Percentiles rank a stretch among this genome's conserved stretches.
phyloP scores from a whole-genome alignment of 441 rosid genomes.

The Iberis amara region DNA sequence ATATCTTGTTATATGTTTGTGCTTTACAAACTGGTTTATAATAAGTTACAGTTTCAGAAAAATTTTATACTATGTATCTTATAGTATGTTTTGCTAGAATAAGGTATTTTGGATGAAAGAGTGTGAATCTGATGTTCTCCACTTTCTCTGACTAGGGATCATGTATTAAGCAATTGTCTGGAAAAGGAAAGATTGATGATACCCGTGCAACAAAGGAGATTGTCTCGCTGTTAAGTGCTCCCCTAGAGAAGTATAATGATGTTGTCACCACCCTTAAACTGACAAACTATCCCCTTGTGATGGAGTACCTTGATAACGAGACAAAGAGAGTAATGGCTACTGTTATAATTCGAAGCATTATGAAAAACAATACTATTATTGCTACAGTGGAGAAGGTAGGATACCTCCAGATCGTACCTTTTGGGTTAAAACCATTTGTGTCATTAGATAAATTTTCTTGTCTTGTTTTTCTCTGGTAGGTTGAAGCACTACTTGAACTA shows the following conservation, averaged over 20 bases:
- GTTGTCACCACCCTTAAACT: slow-evolving; percentile 83
- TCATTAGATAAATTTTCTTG: too few species aligned
- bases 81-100: too few species aligned
- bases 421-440: too few species aligned
- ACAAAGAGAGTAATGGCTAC: slow-evolving; percentile 86
- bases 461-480: slow-evolving; percentile 36
- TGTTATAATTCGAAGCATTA: slow-evolving; percentile 77
- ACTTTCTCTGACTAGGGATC: slow-evolving; percentile 50
- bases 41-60: too few species aligned
- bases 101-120: too few species aligned
- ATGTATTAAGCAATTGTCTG: slow-evolving; percentile 74
- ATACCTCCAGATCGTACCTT: too few species aligned
- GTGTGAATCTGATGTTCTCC: background rate
- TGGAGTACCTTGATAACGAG: slow-evolving; percentile 83
- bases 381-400: slow-evolving; percentile 66
- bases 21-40: too few species aligned
- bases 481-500: slow-evolving; percentile 79
- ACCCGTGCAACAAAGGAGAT: slow-evolving; percentile 82
- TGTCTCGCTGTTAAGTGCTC: slow-evolving; percentile 87
- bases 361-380: slow-evolving; percentile 76
- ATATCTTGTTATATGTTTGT: too few species aligned
- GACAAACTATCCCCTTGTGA: slow-evolving; percentile 69
- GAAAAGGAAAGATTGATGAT: slow-evolving; percentile 74
- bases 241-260: slow-evolving; percentile 87
- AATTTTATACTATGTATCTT: too few species aligned